Percentiles rank a stretch among this genome's conserved stretches.
Conservation (phyloP, 192 early-diverging fungal species). For the Geosiphon pyriformis region DNA sequence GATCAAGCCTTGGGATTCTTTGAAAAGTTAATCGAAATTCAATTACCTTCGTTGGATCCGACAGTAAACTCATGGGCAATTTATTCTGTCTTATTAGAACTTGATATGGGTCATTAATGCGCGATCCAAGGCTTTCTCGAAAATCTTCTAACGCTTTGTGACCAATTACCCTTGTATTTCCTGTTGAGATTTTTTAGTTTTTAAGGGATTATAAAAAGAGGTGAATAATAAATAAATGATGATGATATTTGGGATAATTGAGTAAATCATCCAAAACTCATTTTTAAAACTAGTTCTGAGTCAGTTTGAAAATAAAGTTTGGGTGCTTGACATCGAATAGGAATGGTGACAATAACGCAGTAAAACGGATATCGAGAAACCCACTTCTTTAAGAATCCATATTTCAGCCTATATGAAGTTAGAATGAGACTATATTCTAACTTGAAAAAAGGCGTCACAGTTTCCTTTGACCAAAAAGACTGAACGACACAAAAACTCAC, state of each 20-base stretch:
- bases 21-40: too few relatives aligned
- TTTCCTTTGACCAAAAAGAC: background rate
- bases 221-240: conserved; percentile 6
- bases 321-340: too few relatives aligned
- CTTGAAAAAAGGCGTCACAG: background rate
- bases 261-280: too few relatives aligned
- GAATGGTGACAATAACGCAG: too few relatives aligned
- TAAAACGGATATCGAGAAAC: background rate
- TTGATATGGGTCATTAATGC: conserved; percentile 93
- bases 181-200: conserved; percentile 30
- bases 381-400: too few relatives aligned
- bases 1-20: too few relatives aligned
- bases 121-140: conserved; percentile 80
- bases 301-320: too few relatives aligned
- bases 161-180: conserved; percentile 94
- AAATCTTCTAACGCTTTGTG: conserved; percentile 91
- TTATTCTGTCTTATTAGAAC: conserved; percentile 90
- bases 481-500: conserved; percentile 46
- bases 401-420: too few relatives aligned
- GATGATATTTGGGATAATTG: too few relatives aligned
- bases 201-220: too few relatives aligned
- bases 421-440: too few relatives aligned
- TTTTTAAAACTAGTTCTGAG: too few relatives aligned
- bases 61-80: conserved; percentile 90
- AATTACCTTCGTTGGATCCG: conserved; percentile 74